Conservation (phyloP, 495 filamentous ascomycete species). For the Tetracladium setigerum region DNA sequence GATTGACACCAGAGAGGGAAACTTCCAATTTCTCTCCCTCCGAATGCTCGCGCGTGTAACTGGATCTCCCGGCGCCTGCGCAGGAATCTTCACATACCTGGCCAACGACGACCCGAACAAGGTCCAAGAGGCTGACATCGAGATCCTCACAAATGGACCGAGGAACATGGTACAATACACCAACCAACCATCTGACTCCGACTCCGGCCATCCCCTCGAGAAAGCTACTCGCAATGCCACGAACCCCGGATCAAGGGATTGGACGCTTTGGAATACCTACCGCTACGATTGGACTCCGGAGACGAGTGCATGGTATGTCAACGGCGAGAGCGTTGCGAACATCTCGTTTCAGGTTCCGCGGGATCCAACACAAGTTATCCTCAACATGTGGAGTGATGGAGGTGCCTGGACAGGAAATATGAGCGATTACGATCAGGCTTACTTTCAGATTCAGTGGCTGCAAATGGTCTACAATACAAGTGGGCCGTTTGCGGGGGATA, state of each 20-base stretch:
- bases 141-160: slow-evolving; percentile 59
- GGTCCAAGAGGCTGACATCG: slow-evolving; percentile 70
- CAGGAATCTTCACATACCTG: slow-evolving; percentile 63
- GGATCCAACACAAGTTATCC: slow-evolving; percentile 49
- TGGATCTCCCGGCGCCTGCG: slow-evolving; percentile 52
- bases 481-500: slow-evolving; percentile 14
- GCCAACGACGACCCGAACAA: slow-evolving; percentile 28
- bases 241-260: slow-evolving; percentile 37
- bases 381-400: slow-evolving; percentile 76
- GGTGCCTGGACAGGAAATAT: slow-evolving; percentile 69
- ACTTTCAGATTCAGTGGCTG: slow-evolving; percentile 66
- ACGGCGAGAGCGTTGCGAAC: slow-evolving; percentile 45
- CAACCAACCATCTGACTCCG: slow-evolving; percentile 54
- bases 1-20: slow-evolving; percentile 46
- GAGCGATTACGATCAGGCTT: slow-evolving; percentile 47
- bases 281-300: slow-evolving; percentile 63
- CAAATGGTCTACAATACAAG: slow-evolving; percentile 62
- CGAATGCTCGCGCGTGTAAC: slow-evolving; percentile 51
- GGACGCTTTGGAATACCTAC: slow-evolving; percentile 64
- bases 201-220: slow-evolving; percentile 34
- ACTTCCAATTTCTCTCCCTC: slow-evolving; percentile 52
- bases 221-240: slow-evolving; percentile 40
- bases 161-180: slow-evolving; percentile 55
- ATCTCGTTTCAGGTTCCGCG: slow-evolving; percentile 57
- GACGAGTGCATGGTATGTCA: slow-evolving; percentile 59